Percentiles rank a stretch among this genome's conserved stretches.
phyloP scores from a whole-genome alignment of 768 basidiomycete genomes.

The Lactarius deliciosus region DNA sequence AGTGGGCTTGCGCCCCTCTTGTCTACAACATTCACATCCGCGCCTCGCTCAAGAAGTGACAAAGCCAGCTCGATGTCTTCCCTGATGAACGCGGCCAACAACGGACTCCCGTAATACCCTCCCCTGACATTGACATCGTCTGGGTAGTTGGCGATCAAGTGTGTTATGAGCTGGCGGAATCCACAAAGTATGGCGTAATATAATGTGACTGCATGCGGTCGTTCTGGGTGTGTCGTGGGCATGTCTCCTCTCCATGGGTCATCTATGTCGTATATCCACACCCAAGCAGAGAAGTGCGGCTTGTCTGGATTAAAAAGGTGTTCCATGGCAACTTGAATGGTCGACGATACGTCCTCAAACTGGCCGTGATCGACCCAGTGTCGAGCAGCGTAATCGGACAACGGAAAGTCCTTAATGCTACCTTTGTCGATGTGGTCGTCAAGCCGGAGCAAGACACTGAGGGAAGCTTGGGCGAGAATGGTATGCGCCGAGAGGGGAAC shows the following conservation, averaged over 20 bases:
- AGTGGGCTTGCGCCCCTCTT: no score
- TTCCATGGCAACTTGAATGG: neutral
- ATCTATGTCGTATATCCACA: constrained; percentile 10
- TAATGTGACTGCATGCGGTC: neutral
- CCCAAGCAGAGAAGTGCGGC: neutral
- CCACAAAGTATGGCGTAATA: constrained; percentile 2
- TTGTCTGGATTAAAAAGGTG: constrained; percentile 3
- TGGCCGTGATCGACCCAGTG: neutral
- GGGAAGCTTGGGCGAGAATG: constrained; percentile 1
- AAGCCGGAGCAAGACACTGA: neutral
- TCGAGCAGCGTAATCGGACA: neutral
- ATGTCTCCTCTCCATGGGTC: neutral
- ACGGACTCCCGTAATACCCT: neutral
- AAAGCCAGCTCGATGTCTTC: neutral
- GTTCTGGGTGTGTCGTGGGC: neutral
- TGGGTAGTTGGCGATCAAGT: neutral
- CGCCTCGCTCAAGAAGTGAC: neutral
- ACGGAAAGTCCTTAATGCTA: neutral
- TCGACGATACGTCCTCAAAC: neutral
- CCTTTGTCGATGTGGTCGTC: neutral
- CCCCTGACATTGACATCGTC: constrained; percentile 1
- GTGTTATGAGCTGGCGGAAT: neutral
- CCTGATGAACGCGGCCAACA: neutral
- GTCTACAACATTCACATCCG: neutral
- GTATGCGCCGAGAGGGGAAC: neutral